Conservation (phyloP, 306 rosid species). For the Boehmeria nivea region DNA sequence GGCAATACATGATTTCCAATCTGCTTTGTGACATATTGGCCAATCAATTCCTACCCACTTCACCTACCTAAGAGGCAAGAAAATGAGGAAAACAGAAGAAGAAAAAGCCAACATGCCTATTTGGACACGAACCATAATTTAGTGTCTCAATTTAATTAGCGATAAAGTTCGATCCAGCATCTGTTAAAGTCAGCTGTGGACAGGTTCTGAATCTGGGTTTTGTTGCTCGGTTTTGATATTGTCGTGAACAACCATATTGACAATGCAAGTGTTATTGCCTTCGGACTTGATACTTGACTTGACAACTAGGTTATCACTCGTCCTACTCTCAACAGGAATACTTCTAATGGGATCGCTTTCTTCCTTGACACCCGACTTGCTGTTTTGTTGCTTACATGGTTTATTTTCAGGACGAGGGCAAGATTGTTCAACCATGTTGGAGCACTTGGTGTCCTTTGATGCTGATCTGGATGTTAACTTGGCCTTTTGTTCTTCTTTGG, state of each 20-base stretch:
- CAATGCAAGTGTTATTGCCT: constrained; percentile 14
- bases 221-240: constrained; percentile 23
- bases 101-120: constrained; percentile 8
- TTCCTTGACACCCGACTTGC: constrained; percentile 9
- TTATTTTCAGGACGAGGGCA: no score
- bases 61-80: neutral
- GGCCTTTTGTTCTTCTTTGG: constrained; percentile 4
- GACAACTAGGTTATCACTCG: no score
- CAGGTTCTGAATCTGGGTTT: constrained; percentile 39
- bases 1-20: constrained; percentile 11
- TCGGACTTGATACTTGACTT: constrained; percentile 32
- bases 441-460: no score
- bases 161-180: neutral
- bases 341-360: constrained; percentile 13
- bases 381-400: no score
- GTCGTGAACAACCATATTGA: constrained; percentile 21
- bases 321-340: constrained; percentile 16
- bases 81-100: constrained; percentile 9
- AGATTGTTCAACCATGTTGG: no score
- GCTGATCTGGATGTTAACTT: constrained; percentile 14
- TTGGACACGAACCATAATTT: constrained; percentile 12
- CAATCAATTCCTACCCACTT: no score
- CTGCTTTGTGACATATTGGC: no score
- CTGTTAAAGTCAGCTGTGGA: constrained; percentile 34
- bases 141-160: constrained; percentile 16